These are phyloP conservation scores for Penicillium tannophilum DNA, from an alignment of 495 filamentous ascomycete species.

Conservation along the genomic window DNA sequence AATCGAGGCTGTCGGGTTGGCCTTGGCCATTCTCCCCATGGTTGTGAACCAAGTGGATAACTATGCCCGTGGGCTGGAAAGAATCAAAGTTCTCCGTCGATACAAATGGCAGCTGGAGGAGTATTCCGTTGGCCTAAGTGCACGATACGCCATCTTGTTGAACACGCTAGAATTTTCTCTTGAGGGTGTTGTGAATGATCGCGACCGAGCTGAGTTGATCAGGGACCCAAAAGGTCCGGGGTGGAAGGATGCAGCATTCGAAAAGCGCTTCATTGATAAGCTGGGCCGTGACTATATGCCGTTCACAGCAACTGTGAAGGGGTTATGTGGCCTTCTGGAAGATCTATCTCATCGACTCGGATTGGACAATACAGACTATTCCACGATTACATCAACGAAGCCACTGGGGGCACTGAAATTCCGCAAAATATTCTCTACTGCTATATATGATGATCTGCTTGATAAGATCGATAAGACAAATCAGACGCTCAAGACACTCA, in stretches of 20 bases:
- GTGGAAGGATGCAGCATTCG: neutral
- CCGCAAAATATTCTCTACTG: neutral
- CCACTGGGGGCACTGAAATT: neutral
- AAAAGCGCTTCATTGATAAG: neutral
- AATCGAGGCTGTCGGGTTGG: slow-evolving; percentile 29
- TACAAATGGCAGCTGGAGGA: neutral
- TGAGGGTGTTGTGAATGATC: neutral
- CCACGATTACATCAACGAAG: neutral
- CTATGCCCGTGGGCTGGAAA: slow-evolving; percentile 30
- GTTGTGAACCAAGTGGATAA: slow-evolving; percentile 29
- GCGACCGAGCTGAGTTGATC: neutral
- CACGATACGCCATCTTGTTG: neutral
- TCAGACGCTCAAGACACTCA: neutral
- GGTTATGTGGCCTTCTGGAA: neutral
- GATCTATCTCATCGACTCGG: neutral
- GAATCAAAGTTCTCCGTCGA: neutral
- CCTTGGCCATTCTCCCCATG: slow-evolving; percentile 29
- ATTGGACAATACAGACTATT: too few relatives aligned
- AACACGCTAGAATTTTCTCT: neutral
- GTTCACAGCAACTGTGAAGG: too few relatives aligned
- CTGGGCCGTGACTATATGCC: too few relatives aligned
- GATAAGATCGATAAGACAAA: neutral
- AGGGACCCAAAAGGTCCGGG: neutral
- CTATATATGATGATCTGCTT: neutral
- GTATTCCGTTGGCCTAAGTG: neutral